Base-by-base conservation (phyloP, 83 land plant species). In the Picea abies region DNA sequence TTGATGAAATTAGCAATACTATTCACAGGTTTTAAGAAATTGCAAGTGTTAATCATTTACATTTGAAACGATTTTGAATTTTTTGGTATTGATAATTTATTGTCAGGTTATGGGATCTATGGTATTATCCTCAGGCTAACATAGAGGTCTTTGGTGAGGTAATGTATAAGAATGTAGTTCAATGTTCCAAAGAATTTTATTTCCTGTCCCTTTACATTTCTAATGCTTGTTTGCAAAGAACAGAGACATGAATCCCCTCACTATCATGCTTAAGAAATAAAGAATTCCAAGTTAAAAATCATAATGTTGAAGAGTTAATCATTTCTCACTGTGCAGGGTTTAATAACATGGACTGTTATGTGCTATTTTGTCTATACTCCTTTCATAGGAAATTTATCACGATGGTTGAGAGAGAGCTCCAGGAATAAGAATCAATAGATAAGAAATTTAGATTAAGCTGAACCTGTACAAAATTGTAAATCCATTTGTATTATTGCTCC, bases 281-380 rank as follows among this genome's bases (percentile, higher is more conserved):
- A 44, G 15, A 63, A 84, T n/a, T 52, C 39, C 8, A 61, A 72
- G 52, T 62, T 63, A 3, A 5, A 58, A 68, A 69, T 26, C 68
- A 35, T 58, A 19, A 44, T 35, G 32, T 29, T 68, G 61, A 12
- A 52, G 17, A 14, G 20, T 20, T 35, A 60, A 23, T 29, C 44
- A 26, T 47, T 78, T 78, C 29, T 35, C 0, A 15, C 69, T 20
- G 52, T 92, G 73, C 93, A 96, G 97, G 93, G 98, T 26, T 69
- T 94, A n/a, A 82, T 92, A 20, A 89, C 89, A 29, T 96, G 98
- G 98, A 88, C 96, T 6, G 25, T 84, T 7, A 90, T 92, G 11
- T 96, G 98, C 87, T 96, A 96, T 70, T 94, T 96, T 80, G 93
- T 86, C 9, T 96, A 96, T 86, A 91, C 95, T 16, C 97, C 95